phyloP scores from a whole-genome alignment of 345 rosid genomes.

The Eucalyptus marginata region DNA sequence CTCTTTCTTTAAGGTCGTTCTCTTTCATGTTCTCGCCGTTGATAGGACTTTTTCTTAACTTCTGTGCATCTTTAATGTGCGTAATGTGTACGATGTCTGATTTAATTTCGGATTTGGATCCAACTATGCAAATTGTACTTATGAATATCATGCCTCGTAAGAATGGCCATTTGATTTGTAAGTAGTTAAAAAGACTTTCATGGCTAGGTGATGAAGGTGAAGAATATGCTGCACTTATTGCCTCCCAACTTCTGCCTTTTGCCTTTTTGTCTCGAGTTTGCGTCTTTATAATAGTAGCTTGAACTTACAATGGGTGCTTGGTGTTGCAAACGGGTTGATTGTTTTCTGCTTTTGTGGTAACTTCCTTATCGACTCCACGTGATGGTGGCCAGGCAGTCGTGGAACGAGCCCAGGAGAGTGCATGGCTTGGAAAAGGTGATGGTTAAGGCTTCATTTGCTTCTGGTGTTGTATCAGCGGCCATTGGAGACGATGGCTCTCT shows the following conservation, averaged over 20 bases:
- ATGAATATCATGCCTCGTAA: neutral
- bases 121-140: neutral
- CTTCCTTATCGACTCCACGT: neutral
- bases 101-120: neutral
- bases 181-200: neutral
- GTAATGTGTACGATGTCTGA: neutral
- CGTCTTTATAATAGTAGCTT: neutral
- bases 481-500: conserved; percentile 72
- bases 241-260: neutral
- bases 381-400: conserved; percentile 22
- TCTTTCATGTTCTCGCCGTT: neutral
- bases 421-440: conserved; percentile 46
- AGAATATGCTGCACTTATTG: neutral
- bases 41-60: neutral
- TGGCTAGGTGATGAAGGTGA: neutral
- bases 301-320: neutral
- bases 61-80: neutral
- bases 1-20: conserved; percentile 17
- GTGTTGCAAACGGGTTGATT: neutral
- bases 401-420: conserved; percentile 64
- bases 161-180: neutral
- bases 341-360: neutral
- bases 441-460: conserved; percentile 55
- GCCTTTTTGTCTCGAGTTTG: neutral
- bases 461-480: conserved; percentile 79